Conservation (phyloP, 108 stramenopile genomes). For the Epithemia pelagica region DNA sequence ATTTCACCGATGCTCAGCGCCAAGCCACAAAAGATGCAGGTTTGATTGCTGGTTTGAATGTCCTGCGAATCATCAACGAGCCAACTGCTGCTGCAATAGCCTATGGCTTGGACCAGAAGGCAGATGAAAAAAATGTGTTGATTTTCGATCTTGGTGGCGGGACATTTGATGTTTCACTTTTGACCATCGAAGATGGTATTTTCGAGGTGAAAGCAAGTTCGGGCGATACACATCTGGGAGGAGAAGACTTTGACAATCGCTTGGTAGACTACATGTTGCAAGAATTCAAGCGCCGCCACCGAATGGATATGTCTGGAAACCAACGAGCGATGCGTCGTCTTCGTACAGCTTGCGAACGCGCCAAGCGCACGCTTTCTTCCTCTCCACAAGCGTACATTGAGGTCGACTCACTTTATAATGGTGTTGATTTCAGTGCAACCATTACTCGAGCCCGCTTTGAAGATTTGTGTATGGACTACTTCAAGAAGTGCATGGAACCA, state of each 20-base stretch:
- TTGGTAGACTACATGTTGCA: constrained; percentile 66
- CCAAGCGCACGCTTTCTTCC: constrained; percentile 72
- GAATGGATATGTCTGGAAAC: neutral
- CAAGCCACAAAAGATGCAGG: constrained; percentile 89
- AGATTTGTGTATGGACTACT: constrained; percentile 97
- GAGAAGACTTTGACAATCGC: constrained; percentile 85
- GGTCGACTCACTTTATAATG: too few relatives aligned
- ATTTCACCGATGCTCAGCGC: constrained; percentile 88
- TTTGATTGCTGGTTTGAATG: constrained; percentile 73
- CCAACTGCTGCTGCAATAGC: constrained; percentile 96
- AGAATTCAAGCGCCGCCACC: constrained; percentile 24
- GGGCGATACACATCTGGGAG: constrained; percentile 86
- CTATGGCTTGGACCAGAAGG: constrained; percentile 90
- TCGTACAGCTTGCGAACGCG: constrained; percentile 45
- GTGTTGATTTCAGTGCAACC: constrained; percentile 98
- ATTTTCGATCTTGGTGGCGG: constrained; percentile 99
- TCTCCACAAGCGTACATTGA: constrained; percentile 65
- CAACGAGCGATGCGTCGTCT: constrained; percentile 34
- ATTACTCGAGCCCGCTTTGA: constrained; percentile 97
- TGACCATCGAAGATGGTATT: constrained; percentile 84
- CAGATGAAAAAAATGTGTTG: constrained; percentile 88
- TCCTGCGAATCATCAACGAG: constrained; percentile 84
- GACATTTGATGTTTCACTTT: constrained; percentile 82
- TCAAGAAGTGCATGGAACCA: constrained; percentile 98
- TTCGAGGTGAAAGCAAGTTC: constrained; percentile 89